Conservation (phyloP, 345 rosid genomes). For the Eucalyptus coolabah region DNA sequence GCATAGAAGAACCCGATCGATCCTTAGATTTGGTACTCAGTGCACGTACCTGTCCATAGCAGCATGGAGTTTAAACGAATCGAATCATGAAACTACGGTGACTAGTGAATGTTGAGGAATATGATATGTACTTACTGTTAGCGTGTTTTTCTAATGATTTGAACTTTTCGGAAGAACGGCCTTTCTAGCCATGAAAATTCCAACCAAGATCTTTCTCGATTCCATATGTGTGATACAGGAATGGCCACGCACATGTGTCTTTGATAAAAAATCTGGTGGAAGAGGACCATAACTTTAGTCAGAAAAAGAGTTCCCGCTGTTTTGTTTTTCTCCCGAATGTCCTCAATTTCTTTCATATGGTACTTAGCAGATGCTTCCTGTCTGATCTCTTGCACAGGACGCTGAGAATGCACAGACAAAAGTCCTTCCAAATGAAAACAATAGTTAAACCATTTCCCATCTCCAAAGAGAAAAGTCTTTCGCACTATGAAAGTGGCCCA, state of each 20-base stretch:
- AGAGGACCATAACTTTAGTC: neutral
- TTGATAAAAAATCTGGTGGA: neutral
- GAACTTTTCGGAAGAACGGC: neutral
- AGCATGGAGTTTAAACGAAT: neutral
- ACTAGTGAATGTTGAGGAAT: neutral
- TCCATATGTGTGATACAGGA: neutral
- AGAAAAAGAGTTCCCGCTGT: neutral
- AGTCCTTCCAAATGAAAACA: neutral
- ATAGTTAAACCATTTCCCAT: neutral
- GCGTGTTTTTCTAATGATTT: accelerated
- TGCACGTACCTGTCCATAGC: neutral
- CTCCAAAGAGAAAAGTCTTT: neutral
- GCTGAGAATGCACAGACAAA: neutral
- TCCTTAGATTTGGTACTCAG: neutral
- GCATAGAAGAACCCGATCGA: neutral
- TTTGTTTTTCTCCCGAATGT: neutral
- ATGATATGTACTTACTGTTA: neutral
- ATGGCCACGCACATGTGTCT: neutral
- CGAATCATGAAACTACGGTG: neutral
- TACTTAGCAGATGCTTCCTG: neutral
- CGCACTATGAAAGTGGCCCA: neutral
- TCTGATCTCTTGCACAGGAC: neutral
- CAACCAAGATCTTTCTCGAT: neutral
- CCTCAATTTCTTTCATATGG: neutral
- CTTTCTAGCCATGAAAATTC: neutral